These are phyloP conservation scores for Kwoniella dendrophila DNA, from an alignment of 768 basidiomycete species.

Conservation along the genomic window DNA sequence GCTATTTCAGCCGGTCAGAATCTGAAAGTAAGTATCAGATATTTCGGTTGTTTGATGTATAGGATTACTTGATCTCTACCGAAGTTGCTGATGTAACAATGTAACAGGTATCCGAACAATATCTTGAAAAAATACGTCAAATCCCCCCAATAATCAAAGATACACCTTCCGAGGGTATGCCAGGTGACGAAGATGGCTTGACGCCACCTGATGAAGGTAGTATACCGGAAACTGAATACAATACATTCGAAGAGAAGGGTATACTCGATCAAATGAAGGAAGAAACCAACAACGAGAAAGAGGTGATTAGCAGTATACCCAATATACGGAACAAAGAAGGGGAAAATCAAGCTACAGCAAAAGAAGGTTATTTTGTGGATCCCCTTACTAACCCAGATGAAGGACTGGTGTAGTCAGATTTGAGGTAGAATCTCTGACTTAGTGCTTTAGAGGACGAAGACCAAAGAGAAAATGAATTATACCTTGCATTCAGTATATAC, in stretches of 20 bases:
- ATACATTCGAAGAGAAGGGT: slow-evolving; percentile 30
- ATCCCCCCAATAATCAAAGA: slow-evolving; percentile 32
- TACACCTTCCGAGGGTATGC: neutral
- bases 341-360: neutral
- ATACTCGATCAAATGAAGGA: neutral
- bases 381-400: neutral
- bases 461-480: slow-evolving; percentile 7
- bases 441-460: neutral
- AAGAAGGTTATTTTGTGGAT: neutral
- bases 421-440: neutral
- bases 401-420: neutral
- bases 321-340: slow-evolving; percentile 21
- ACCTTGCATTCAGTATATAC: slow-evolving; percentile 22
- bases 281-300: neutral
- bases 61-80: neutral
- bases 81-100: too few relatives aligned
- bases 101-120: slow-evolving; percentile 35
- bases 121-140: slow-evolving; percentile 36
- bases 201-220: slow-evolving; percentile 51
- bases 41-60: neutral
- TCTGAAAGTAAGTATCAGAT: slow-evolving; percentile 61
- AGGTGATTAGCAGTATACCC: slow-evolving; percentile 6
- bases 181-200: neutral
- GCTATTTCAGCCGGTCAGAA: slow-evolving; percentile 78
- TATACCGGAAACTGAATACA: slow-evolving; percentile 52